These are phyloP conservation scores for Adansonia rubrostipa DNA, from an alignment of 441 rosid species.

Conservation along the genomic window DNA sequence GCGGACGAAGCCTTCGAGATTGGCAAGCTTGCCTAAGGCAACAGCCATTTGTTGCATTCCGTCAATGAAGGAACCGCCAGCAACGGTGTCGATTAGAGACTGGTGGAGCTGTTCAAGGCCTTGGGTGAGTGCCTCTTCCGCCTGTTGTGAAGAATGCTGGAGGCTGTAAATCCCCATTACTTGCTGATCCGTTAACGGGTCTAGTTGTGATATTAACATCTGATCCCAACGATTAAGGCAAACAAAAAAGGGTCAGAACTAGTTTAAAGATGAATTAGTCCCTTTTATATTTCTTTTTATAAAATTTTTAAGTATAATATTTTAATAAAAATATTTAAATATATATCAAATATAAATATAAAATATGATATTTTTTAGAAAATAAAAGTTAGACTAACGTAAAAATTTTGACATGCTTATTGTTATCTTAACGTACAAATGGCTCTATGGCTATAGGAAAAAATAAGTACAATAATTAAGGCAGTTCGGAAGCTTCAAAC, in stretches of 20 bases:
- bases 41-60: constrained; percentile 78
- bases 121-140: constrained; percentile 76
- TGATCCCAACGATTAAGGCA: constrained; percentile 19
- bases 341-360: too few relatives aligned
- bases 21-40: constrained; percentile 68
- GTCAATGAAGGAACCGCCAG: constrained; percentile 45
- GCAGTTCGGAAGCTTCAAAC: constrained; percentile 27
- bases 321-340: too few relatives aligned
- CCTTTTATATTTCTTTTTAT: too few relatives aligned
- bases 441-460: not conserved
- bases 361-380: too few relatives aligned
- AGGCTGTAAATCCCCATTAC: constrained; percentile 71
- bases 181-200: constrained; percentile 71
- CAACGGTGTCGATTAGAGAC: constrained; percentile 65
- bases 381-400: too few relatives aligned
- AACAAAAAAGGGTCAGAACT: not conserved
- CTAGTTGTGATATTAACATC: constrained; percentile 69
- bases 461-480: not conserved
- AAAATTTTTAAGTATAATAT: too few relatives aligned
- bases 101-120: constrained; percentile 77
- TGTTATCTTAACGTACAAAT: not conserved
- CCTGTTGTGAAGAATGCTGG: constrained; percentile 75
- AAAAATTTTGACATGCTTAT: not conserved
- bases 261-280: not conserved
- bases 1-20: constrained; percentile 72